Base-by-base conservation (phyloP, 306 rosid species). In the Quercus wislizeni region DNA sequence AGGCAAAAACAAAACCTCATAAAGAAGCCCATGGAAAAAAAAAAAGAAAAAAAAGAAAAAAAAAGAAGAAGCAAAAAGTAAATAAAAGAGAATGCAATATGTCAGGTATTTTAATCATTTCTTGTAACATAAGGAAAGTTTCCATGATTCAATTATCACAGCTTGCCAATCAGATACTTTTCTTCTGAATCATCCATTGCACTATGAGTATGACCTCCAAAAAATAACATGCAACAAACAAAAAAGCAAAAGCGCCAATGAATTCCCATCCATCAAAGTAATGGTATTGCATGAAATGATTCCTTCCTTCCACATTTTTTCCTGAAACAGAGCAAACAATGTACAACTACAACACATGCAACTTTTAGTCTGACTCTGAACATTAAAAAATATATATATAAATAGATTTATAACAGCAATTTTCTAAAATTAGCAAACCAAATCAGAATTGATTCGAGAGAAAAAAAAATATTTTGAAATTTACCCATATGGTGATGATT, bases 81-180 rank as follows among this genome's bases (percentile, higher is more conserved):
- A 62, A 51, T 67, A 75, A 63, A 55, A 21, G 38, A 75, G 69
- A 80, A 81, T 8, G 46, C 46, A 79, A 23, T 17, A 61, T 57
- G 67, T 59, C 21, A 72, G 57, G 59, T 73, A 83, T 41, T 73
- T 17, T 55, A 65, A 90, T 81, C 80, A 82, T 83, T 84, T 81
- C 90, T 88, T 93, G 78, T 74, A 76, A 79, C 49, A 65, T 82
- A 90, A 89, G 89, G 82, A 88, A 89, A 81, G 87, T 43, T 79
- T 70, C 55, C 80, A 80, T 85, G 69, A 83, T 81, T 82, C 33
- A n/a, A 23, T 69, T 80, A 64, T 77, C 82, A 69, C 83, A 77
- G 69, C 78, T 77, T 59, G 76, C 83, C 71, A 76, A 81, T 83
- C 82, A 78, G 88, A 84, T 76, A 35, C 68, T 61, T 81, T 18